These are phyloP conservation scores for Penicillium aurantiogriseum DNA, from an alignment of 2,329 filamentous ascomycete species.

Conservation along the genomic window DNA sequence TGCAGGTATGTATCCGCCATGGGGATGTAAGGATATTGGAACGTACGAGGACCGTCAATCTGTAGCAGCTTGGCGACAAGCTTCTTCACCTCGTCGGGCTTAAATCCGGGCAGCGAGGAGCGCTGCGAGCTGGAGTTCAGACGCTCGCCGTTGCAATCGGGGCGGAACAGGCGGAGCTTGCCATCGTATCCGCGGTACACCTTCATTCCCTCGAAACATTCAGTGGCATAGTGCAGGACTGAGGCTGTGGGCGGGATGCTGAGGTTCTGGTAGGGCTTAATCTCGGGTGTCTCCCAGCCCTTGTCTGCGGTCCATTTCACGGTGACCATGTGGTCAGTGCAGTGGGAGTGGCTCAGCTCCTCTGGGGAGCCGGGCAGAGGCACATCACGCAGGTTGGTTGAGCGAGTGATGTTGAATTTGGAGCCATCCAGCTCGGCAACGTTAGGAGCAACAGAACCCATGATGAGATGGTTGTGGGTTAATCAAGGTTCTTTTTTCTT, in stretches of 20 bases:
- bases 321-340: constrained; percentile 87
- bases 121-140: constrained; percentile 57
- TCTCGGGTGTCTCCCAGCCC: constrained; percentile 72
- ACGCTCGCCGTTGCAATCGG: constrained; percentile 67
- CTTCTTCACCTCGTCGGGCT: constrained; percentile 68
- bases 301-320: constrained; percentile 62
- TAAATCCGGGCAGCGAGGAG: constrained; percentile 73
- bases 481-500: background rate
- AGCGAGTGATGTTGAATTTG: constrained; percentile 39
- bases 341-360: constrained; percentile 43
- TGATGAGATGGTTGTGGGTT: constrained; percentile 12
- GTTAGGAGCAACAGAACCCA: constrained; percentile 33
- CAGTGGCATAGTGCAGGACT: constrained; percentile 82
- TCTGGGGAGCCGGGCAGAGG: constrained; percentile 41
- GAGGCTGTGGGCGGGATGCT: constrained; percentile 77
- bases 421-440: constrained; percentile 42
- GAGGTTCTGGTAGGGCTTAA: constrained; percentile 75
- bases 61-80: constrained; percentile 70
- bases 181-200: constrained; percentile 67
- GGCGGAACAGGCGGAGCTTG: constrained; percentile 74
- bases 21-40: constrained; percentile 40
- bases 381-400: constrained; percentile 36
- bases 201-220: constrained; percentile 88
- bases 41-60: constrained; percentile 54
- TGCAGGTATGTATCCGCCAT: background rate